phyloP scores from a whole-genome alignment of 106 monocot genomes.

The Agapanthus africanus region DNA sequence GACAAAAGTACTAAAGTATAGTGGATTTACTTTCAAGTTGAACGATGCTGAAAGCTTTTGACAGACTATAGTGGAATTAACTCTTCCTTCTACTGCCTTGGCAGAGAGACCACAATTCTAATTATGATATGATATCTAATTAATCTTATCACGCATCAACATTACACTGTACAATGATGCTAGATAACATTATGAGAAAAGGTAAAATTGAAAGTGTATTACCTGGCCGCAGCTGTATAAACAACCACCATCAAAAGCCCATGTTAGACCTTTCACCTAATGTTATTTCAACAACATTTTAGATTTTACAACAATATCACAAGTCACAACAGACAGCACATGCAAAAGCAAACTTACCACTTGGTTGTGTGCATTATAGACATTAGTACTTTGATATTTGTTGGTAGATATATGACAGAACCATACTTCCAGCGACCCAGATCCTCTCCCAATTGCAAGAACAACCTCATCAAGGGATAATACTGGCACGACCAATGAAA shows the following conservation, averaged over 20 bases:
- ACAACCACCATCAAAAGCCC: constrained; percentile 58
- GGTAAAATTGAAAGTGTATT: constrained; percentile 1
- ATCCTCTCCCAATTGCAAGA: constrained; percentile 81
- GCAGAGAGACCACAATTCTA: too few species aligned
- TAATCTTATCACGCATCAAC: too few species aligned
- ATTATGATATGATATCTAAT: too few species aligned
- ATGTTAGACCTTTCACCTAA: constrained; percentile 84
- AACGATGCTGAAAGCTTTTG: too few species aligned
- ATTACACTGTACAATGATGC: too few species aligned
- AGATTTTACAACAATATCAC: not conserved
- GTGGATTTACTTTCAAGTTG: too few species aligned
- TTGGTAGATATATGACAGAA: constrained; percentile 35
- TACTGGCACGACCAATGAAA: constrained; percentile 38
- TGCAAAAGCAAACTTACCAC: constrained; percentile 44
- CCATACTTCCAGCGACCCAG: constrained; percentile 71
- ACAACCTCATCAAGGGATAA: constrained; percentile 27
- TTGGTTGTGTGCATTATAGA: constrained; percentile 59
- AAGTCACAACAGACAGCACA: not conserved
- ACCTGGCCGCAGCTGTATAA: constrained; percentile 94
- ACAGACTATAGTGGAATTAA: too few species aligned
- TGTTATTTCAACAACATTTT: constrained; percentile 14
- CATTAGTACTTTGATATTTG: constrained; percentile 22
- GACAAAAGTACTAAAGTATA: too few species aligned
- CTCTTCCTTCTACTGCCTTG: too few species aligned
- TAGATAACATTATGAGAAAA: constrained; percentile 3